A percentile compares a stretch with the other conserved stretches of the same genome.
phyloP scores from a whole-genome alignment of 371 early-diverging fungal species.

The Batkoa obscura region DNA sequence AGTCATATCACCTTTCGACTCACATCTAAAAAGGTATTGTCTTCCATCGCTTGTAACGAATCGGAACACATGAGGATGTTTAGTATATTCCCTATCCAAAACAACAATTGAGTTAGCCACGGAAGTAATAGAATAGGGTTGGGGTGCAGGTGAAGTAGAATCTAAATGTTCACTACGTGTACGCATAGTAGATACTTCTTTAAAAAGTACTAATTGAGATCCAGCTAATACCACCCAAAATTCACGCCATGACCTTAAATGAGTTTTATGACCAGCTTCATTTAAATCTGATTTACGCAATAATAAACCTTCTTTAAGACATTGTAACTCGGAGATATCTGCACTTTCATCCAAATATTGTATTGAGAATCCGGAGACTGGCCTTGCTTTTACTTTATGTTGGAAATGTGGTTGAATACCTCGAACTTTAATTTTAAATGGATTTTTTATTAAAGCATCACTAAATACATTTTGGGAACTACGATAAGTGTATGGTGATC shows the following conservation, averaged over 20 bases:
- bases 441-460: conserved; percentile 5
- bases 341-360: conserved; percentile 8
- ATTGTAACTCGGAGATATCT: conserved; percentile 30
- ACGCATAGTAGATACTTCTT: conserved; percentile 24
- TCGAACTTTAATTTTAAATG: conserved; percentile 8
- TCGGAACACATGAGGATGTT: conserved; percentile 54
- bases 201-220: conserved; percentile 53
- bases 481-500: conserved; percentile 8
- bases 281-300: conserved; percentile 46
- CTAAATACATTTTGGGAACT: conserved; percentile 2
- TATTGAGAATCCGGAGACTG: conserved; percentile 18
- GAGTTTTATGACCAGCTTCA: conserved; percentile 43
- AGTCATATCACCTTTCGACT: conserved; percentile 40
- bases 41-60: conserved; percentile 44
- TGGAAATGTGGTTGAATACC: conserved; percentile 3
- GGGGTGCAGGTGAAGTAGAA: conserved; percentile 13
- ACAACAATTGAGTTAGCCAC: conserved; percentile 44
- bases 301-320: conserved; percentile 46
- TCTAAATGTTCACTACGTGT: conserved; percentile 1
- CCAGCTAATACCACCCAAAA: conserved; percentile 56
- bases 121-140: conserved; percentile 33
- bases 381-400: neutral
- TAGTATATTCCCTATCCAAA: conserved; percentile 44
- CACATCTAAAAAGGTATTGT: conserved; percentile 44
- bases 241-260: conserved; percentile 49